A percentile compares a stretch with the other conserved stretches of the same genome.
Conservation (phyloP, 257 asterid species). For the Buddleja alternifolia region DNA sequence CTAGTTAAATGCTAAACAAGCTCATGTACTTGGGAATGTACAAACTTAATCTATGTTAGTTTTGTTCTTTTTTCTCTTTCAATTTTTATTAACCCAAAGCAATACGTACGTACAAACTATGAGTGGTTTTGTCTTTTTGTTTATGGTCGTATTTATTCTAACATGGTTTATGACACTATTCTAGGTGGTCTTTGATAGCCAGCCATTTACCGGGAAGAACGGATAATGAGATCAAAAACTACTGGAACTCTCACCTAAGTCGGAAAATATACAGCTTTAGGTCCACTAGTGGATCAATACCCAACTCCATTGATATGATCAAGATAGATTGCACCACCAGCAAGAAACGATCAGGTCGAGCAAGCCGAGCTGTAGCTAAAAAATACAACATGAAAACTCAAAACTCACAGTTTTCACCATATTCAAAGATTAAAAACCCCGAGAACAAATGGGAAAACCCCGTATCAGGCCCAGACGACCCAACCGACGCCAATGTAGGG, state of each 20-base stretch:
- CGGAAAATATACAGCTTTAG: slow-evolving; percentile 47
- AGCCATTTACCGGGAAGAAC: slow-evolving; percentile 67
- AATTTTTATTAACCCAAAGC: no score
- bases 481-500: neutral
- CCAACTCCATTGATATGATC: slow-evolving; percentile 31
- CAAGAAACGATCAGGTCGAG: slow-evolving; percentile 40
- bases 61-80: no score
- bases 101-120: no score
- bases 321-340: slow-evolving; percentile 25
- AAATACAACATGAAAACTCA: slow-evolving; percentile 30
- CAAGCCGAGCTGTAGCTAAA: slow-evolving; percentile 33
- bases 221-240: slow-evolving; percentile 65
- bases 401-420: neutral
- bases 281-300: slow-evolving; percentile 24
- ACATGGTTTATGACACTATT: neutral
- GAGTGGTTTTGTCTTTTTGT: no score
- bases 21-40: no score
- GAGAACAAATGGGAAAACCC: no score
- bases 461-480: neutral
- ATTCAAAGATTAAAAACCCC: neutral
- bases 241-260: slow-evolving; percentile 68
- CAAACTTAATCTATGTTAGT: no score
- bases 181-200: slow-evolving; percentile 71
- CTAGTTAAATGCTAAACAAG: no score
- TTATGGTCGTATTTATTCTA: no score